Percentiles rank a stretch among this genome's conserved stretches.
Conservation (phyloP, 2,329 filamentous ascomycete species). For the Aspergillus neotritici region DNA sequence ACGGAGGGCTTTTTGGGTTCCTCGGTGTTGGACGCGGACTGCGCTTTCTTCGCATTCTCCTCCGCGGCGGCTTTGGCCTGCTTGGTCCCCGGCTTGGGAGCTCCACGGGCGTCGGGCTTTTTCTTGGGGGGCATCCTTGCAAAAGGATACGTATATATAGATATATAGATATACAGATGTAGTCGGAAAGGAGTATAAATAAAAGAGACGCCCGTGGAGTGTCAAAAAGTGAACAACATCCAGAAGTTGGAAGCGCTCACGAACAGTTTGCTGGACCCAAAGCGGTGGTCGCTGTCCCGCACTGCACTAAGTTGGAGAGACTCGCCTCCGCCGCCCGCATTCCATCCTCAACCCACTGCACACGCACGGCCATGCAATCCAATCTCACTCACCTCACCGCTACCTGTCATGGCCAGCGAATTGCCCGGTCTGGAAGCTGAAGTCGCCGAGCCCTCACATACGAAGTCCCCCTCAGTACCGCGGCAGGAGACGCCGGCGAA, state of each 20-base stretch:
- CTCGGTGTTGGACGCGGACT: constrained; percentile 30
- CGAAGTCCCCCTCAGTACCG: constrained; percentile 1
- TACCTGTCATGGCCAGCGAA: background rate
- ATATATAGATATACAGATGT: too few relatives aligned
- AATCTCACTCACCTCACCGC: background rate
- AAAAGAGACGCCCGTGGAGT: constrained; percentile 22
- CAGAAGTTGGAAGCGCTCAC: background rate
- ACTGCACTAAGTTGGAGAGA: constrained; percentile 22
- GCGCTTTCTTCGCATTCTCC: constrained; percentile 28
- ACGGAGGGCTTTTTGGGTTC: constrained; percentile 56
- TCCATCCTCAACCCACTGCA: background rate
- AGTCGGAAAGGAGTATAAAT: background rate
- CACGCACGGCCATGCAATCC: background rate
- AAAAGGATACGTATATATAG: background rate
- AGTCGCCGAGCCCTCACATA: constrained; percentile 1
- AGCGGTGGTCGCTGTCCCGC: constrained; percentile 23
- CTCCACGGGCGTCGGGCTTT: constrained; percentile 35
- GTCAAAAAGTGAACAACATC: background rate
- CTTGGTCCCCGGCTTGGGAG: constrained; percentile 37
- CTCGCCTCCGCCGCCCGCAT: constrained; percentile 6
- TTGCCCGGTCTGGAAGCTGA: constrained; percentile 8
- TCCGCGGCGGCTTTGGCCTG: constrained; percentile 37
- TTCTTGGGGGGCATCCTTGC: constrained; percentile 39
- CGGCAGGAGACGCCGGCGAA: constrained; percentile 20
- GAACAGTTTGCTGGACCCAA: constrained; percentile 7